These are phyloP conservation scores for Euphorbia lathyris DNA, from an alignment of 345 rosid species.

Conservation along the genomic window DNA sequence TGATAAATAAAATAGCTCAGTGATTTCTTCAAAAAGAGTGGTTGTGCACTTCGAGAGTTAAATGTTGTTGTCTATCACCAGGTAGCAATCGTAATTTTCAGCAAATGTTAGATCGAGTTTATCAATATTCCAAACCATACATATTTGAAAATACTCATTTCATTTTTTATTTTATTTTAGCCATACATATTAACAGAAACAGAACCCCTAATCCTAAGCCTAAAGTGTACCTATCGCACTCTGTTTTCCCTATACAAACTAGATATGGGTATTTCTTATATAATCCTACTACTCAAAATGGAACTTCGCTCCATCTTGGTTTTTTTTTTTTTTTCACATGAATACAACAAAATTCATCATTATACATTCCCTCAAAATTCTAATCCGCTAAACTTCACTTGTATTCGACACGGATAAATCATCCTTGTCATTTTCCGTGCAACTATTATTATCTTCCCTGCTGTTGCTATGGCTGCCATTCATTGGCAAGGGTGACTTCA, in stretches of 20 bases:
- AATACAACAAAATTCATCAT: neutral
- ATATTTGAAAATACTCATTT: neutral
- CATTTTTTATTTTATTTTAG: neutral
- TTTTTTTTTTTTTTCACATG: conserved; percentile 8
- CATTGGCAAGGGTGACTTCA: conserved; percentile 30
- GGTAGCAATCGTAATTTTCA: neutral
- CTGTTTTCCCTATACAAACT: neutral
- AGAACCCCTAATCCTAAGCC: neutral
- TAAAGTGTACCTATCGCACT: neutral
- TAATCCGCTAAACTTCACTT: conserved; percentile 28
- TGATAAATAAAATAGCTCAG: too few relatives aligned
- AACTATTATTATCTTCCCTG: conserved; percentile 12
- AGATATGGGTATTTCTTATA: neutral
- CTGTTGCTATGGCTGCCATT: conserved; percentile 12
- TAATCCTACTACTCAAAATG: conserved; percentile 33
- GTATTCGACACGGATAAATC: conserved; percentile 1
- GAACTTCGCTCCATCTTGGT: conserved; percentile 55
- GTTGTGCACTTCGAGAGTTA: too few relatives aligned
- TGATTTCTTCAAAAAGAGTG: too few relatives aligned
- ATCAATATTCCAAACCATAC: neutral
- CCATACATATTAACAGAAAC: neutral
- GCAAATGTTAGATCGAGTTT: too few relatives aligned
- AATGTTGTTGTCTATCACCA: neutral
- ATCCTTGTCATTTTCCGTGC: conserved; percentile 2
- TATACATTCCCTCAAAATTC: neutral